These are phyloP conservation scores for Geotrichum carabidarum DNA, from an alignment of 1,139 yeast species.

Conservation along the genomic window DNA sequence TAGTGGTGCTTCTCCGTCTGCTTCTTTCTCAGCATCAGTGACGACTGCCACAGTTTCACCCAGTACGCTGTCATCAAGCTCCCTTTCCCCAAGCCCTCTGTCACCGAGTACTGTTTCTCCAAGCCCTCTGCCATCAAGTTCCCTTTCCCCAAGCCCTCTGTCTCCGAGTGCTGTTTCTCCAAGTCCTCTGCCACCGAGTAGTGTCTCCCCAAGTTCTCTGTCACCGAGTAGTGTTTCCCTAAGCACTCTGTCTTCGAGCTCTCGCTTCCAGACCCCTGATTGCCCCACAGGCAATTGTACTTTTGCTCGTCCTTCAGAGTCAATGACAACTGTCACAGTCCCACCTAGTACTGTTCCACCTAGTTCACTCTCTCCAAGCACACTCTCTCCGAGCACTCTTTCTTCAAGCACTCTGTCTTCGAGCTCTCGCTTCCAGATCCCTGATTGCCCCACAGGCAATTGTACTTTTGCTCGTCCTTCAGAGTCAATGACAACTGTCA, in stretches of 20 bases:
- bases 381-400: no score
- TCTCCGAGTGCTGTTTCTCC: neutral
- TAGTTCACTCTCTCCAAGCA: neutral
- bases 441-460: no score
- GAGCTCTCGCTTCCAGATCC: no score
- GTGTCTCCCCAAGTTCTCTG: slow-evolving; percentile 1
- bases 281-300: no score
- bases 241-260: no score
- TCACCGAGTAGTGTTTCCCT: neutral
- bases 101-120: slow-evolving; percentile 1
- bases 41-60: slow-evolving; percentile 1
- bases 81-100: neutral
- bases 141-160: neutral
- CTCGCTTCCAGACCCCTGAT: no score
- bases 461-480: no score
- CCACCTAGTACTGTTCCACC: slow-evolving; percentile 5
- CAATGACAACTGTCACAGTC: no score
- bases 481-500: no score
- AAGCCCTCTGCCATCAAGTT: no score
- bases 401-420: no score
- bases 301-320: no score
- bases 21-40: slow-evolving; percentile 8
- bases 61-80: neutral
- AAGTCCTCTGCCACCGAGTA: neutral
- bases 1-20: slow-evolving; percentile 4